These are phyloP conservation scores for Diaporthe ilicicola DNA, from an alignment of 2,329 filamentous ascomycete species.

Conservation along the genomic window DNA sequence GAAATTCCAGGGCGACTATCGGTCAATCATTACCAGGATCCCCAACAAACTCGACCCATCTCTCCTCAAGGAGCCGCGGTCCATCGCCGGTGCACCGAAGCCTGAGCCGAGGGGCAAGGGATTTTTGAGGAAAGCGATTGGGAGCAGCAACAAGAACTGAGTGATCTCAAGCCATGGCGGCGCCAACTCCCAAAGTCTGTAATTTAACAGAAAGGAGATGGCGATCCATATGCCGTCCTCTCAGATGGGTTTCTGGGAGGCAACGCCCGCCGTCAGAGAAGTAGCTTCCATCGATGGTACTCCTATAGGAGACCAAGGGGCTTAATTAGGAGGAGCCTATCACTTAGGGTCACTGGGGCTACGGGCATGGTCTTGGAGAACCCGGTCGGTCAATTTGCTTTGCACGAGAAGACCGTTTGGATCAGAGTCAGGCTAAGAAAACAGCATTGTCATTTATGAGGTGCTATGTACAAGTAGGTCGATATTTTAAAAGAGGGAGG, in stretches of 20 bases:
- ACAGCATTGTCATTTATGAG: slow-evolving; percentile 29
- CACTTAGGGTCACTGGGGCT: too few species aligned
- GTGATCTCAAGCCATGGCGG: too few species aligned
- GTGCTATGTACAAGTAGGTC: slow-evolving; percentile 32
- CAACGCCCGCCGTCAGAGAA: neutral
- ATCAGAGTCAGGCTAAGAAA: slow-evolving; percentile 29
- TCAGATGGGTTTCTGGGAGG: neutral
- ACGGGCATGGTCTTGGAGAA: neutral
- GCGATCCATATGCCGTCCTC: neutral
- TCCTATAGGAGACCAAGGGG: neutral
- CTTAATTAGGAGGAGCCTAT: neutral
- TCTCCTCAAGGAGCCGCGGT: slow-evolving; percentile 90
- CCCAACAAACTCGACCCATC: slow-evolving; percentile 85
- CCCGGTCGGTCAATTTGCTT: neutral
- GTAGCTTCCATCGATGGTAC: neutral
- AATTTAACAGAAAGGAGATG: neutral
- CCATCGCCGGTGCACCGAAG: slow-evolving; percentile 86
- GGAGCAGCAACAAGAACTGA: slow-evolving; percentile 25
- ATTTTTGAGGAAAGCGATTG: slow-evolving; percentile 64
- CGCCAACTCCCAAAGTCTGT: neutral
- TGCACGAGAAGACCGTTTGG: slow-evolving; percentile 23
- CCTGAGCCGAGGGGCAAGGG: slow-evolving; percentile 61
- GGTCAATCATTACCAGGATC: slow-evolving; percentile 67
- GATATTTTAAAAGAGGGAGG: slow-evolving; percentile 23
- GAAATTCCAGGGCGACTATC: slow-evolving; percentile 71